These are phyloP conservation scores for Vachellia collinsii DNA, from an alignment of 306 rosid genomes.

Conservation along the genomic window DNA sequence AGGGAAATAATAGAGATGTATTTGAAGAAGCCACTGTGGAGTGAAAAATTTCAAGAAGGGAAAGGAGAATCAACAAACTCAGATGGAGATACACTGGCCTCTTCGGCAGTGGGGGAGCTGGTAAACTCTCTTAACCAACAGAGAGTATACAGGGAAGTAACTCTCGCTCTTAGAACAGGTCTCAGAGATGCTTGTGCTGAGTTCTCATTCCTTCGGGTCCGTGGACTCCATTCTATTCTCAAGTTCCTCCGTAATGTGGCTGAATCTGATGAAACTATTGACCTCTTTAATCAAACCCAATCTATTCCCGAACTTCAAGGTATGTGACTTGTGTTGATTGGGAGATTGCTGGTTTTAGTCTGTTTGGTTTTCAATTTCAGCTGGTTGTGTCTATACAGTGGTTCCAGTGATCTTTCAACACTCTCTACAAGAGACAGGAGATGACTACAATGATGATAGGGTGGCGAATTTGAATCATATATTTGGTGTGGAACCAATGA, in stretches of 20 bases:
- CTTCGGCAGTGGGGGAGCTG: conserved; percentile 51
- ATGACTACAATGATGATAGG: conserved; percentile 41
- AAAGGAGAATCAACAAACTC: conserved; percentile 2
- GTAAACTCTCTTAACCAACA: conserved; percentile 68
- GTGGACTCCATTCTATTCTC: conserved; percentile 82
- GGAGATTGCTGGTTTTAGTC: neutral
- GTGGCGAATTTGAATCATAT: conserved; percentile 67
- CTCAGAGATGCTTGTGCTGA: conserved; percentile 83
- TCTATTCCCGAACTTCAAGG: conserved; percentile 81
- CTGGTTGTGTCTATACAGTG: conserved; percentile 46
- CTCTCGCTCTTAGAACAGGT: conserved; percentile 76
- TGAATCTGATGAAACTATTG: conserved; percentile 66
- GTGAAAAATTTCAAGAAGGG: conserved; percentile 3
- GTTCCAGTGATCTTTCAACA: conserved; percentile 85
- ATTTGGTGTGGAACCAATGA: conserved; percentile 73
- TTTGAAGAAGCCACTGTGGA: conserved; percentile 15
- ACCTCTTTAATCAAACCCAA: conserved; percentile 70
- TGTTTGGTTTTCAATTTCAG: conserved; percentile 21
- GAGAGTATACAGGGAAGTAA: conserved; percentile 78
- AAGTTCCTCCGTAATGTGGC: conserved; percentile 83
- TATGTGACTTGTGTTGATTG: conserved; percentile 13
- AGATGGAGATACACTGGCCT: conserved; percentile 31
- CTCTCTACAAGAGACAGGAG: conserved; percentile 70
- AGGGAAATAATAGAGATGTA: neutral
- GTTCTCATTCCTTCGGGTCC: conserved; percentile 85